A percentile compares a stretch with the other conserved stretches of the same genome.
phyloP scores from a whole-genome alignment of 2,329 filamentous ascomycete genomes.

The Diaporthe australafricana region DNA sequence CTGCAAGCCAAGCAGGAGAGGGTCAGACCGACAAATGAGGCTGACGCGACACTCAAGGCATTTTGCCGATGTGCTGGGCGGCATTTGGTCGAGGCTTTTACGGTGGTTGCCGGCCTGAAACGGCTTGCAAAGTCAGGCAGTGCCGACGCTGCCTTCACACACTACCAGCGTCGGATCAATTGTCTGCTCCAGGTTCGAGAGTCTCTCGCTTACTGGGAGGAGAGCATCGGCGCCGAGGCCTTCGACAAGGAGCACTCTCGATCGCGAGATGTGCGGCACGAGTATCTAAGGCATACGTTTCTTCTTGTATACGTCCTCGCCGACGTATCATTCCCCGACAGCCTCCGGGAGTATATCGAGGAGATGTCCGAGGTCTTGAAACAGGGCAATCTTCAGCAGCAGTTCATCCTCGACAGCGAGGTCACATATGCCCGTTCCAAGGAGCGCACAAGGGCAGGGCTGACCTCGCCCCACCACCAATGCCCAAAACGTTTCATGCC shows the following conservation, averaged over 20 bases:
- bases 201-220: conserved; percentile 32
- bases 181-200: conserved; percentile 30
- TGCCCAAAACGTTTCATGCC: conserved; percentile 20
- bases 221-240: conserved; percentile 27
- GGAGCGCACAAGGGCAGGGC: conserved; percentile 15
- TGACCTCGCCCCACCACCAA: conserved; percentile 25
- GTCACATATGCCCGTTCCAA: conserved; percentile 26
- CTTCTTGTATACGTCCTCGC: conserved; percentile 27
- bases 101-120: conserved; percentile 14
- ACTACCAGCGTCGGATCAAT: conserved; percentile 13
- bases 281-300: conserved; percentile 29
- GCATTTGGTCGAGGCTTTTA: conserved; percentile 25
- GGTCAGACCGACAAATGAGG: not conserved
- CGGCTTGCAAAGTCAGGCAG: not conserved
- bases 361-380: conserved; percentile 22
- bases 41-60: conserved; percentile 21
- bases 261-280: conserved; percentile 18
- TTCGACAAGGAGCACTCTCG: conserved; percentile 28
- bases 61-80: conserved; percentile 32
- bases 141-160: conserved; percentile 14
- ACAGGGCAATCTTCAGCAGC: conserved; percentile 16
- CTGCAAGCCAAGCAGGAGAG: conserved; percentile 30
- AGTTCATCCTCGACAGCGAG: conserved; percentile 31
- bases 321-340: conserved; percentile 33
- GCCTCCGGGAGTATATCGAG: conserved; percentile 20